A percentile compares a stretch with the other conserved stretches of the same genome.
Conservation (phyloP, 1,139 yeast species). For the Saccharomyces pastorianus region DNA sequence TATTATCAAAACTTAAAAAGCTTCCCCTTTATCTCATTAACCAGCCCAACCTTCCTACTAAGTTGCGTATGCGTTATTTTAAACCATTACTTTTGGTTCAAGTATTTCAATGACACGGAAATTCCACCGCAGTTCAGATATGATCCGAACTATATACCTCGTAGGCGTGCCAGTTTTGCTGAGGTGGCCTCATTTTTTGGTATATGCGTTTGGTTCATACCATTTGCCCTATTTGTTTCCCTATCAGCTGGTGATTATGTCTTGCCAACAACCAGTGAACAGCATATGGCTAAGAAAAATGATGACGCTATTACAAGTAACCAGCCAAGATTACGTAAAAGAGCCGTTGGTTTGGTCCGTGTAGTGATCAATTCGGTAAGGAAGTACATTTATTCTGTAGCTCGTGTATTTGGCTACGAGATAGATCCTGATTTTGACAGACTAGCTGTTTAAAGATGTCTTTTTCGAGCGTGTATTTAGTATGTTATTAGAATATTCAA, state of each 20-base stretch:
- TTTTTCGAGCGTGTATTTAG: background rate
- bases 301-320: constrained; percentile 17
- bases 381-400: constrained; percentile 41
- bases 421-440: constrained; percentile 52
- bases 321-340: constrained; percentile 28
- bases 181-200: constrained; percentile 95
- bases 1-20: constrained; percentile 68
- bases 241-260: constrained; percentile 88
- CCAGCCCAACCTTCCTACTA: constrained; percentile 60
- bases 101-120: constrained; percentile 57
- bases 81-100: constrained; percentile 88
- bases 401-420: constrained; percentile 54
- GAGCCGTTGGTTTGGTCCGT: constrained; percentile 53
- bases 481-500: background rate
- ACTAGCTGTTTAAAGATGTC: constrained; percentile 31
- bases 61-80: constrained; percentile 67
- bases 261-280: constrained; percentile 47
- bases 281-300: constrained; percentile 21
- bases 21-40: constrained; percentile 76
- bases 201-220: constrained; percentile 86
- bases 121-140: constrained; percentile 45
- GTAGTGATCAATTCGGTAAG: constrained; percentile 50
- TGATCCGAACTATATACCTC: constrained; percentile 51
- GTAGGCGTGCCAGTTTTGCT: constrained; percentile 67
- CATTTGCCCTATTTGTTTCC: constrained; percentile 86